These are phyloP conservation scores for Evernia prunastri DNA, from an alignment of 495 filamentous ascomycete genomes.

Conservation along the genomic window DNA sequence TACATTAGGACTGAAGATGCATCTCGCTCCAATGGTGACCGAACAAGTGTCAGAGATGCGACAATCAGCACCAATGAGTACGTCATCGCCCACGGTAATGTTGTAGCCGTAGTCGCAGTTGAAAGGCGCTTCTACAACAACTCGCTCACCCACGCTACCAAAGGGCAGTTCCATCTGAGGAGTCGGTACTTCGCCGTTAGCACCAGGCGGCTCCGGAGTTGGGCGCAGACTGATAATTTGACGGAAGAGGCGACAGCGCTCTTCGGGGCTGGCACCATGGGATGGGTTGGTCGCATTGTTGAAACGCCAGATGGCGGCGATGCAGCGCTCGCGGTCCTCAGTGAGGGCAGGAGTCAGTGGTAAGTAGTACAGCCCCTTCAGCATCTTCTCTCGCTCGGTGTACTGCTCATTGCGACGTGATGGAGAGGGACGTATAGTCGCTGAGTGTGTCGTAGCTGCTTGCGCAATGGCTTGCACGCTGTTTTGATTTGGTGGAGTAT, in stretches of 20 bases:
- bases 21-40: slow-evolving; percentile 72
- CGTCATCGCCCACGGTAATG: slow-evolving; percentile 78
- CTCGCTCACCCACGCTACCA: slow-evolving; percentile 68
- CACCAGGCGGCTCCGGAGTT: slow-evolving; percentile 34
- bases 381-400: slow-evolving; percentile 92
- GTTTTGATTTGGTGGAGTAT: slow-evolving; percentile 29
- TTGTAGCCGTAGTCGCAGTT: slow-evolving; percentile 96
- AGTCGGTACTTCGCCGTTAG: slow-evolving; percentile 40
- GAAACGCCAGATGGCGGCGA: slow-evolving; percentile 75
- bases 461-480: slow-evolving; percentile 54
- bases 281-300: slow-evolving; percentile 82
- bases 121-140: slow-evolving; percentile 83
- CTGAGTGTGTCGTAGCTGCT: slow-evolving; percentile 50
- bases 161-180: slow-evolving; percentile 37
- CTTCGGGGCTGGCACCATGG: slow-evolving; percentile 65
- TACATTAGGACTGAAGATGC: slow-evolving; percentile 80
- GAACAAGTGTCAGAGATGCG: slow-evolving; percentile 73
- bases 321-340: slow-evolving; percentile 82
- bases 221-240: slow-evolving; percentile 51
- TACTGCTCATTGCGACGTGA: slow-evolving; percentile 37
- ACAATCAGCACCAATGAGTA: slow-evolving; percentile 80
- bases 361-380: slow-evolving; percentile 71
- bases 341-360: slow-evolving; percentile 72
- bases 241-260: slow-evolving; percentile 73
- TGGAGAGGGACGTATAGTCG: slow-evolving; percentile 34